These are phyloP conservation scores for Globisporangium solare DNA, from an alignment of 352 stramenopile species.

Conservation along the genomic window DNA sequence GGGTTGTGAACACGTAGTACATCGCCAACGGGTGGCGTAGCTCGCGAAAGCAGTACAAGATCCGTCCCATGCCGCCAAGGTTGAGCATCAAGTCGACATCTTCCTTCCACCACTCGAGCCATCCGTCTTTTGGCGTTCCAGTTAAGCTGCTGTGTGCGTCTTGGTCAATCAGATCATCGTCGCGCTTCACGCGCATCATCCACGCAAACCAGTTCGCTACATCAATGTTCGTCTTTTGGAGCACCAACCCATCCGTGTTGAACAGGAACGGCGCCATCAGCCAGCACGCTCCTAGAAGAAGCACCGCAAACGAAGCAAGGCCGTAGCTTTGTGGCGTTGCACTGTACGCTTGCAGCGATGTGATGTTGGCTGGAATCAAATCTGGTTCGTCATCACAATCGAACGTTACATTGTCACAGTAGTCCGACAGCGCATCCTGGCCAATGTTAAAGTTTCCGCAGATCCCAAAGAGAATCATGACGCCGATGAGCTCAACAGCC, in stretches of 20 bases:
- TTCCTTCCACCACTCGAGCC: slow-evolving; percentile 68
- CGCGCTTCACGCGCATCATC: slow-evolving; percentile 73
- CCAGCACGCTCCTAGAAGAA: slow-evolving; percentile 80
- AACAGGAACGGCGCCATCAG: slow-evolving; percentile 82
- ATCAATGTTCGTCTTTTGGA: slow-evolving; percentile 80
- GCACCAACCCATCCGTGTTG: slow-evolving; percentile 86
- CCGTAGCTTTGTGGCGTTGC: slow-evolving; percentile 70
- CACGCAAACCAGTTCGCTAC: slow-evolving; percentile 79
- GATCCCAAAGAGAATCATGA: slow-evolving; percentile 81
- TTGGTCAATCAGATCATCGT: slow-evolving; percentile 30
- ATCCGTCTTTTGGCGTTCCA: slow-evolving; percentile 57
- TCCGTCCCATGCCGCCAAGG: slow-evolving; percentile 55
- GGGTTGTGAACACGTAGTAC: slow-evolving; percentile 79
- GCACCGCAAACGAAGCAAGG: slow-evolving; percentile 75
- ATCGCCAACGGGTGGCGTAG: slow-evolving; percentile 70
- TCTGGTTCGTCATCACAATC: slow-evolving; percentile 47
- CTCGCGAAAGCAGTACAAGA: slow-evolving; percentile 80
- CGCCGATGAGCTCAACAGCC: slow-evolving; percentile 76
- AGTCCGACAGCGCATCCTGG: slow-evolving; percentile 29
- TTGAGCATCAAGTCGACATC: slow-evolving; percentile 71
- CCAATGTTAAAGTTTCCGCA: slow-evolving; percentile 80
- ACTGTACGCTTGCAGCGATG: slow-evolving; percentile 50
- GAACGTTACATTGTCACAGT: slow-evolving; percentile 32
- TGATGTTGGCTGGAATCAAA: slow-evolving; percentile 64
- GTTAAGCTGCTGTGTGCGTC: slow-evolving; percentile 22